Evolutionary conservation across 768 basidiomycete species (phyloP).

Genomic region (Sutorius australiensis): DNA sequence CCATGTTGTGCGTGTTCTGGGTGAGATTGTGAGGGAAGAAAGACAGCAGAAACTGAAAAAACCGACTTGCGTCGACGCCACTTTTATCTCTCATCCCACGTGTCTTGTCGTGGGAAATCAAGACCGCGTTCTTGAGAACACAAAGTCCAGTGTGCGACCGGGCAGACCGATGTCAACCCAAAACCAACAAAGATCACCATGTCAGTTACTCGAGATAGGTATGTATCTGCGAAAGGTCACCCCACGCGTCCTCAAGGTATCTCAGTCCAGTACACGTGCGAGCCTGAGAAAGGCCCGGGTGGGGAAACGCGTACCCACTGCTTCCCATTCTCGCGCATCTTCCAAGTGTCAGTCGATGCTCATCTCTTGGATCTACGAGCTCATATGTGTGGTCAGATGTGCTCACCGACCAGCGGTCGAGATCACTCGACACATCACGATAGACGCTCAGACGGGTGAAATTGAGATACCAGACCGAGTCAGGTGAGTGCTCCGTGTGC

Average conservation of each 20-base stretch:
- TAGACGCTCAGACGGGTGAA: conserved; percentile 46
- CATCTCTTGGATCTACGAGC: not conserved
- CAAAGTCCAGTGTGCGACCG: too few species aligned
- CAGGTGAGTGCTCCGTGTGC: conserved; percentile 34
- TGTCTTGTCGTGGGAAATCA: conserved; percentile 29
- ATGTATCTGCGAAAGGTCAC: conserved; percentile 3
- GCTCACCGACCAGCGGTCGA: conserved; percentile 62
- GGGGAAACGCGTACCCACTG: conserved; percentile 46
- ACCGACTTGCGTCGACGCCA: conserved; percentile 15
- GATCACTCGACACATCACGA: conserved; percentile 53
- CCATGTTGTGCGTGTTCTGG: conserved; percentile 44
- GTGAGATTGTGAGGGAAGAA: conserved; percentile 25
- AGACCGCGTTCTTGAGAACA: conserved; percentile 10
- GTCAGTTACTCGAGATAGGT: conserved; percentile 62
- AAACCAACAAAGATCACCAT: conserved; percentile 21
- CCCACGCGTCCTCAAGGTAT: not conserved
- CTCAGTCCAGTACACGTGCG: conserved; percentile 62
- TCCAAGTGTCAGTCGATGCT: conserved; percentile 53
- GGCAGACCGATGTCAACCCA: too few species aligned
- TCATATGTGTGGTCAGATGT: conserved; percentile 47
- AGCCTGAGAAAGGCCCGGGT: conserved; percentile 30
- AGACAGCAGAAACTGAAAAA: conserved; percentile 17
- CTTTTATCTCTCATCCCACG: conserved; percentile 33
- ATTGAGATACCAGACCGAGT: conserved; percentile 45
- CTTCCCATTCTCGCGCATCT: conserved; percentile 71